phyloP scores from a whole-genome alignment of 495 filamentous ascomycete genomes.

The Elasticomyces elasticus region DNA sequence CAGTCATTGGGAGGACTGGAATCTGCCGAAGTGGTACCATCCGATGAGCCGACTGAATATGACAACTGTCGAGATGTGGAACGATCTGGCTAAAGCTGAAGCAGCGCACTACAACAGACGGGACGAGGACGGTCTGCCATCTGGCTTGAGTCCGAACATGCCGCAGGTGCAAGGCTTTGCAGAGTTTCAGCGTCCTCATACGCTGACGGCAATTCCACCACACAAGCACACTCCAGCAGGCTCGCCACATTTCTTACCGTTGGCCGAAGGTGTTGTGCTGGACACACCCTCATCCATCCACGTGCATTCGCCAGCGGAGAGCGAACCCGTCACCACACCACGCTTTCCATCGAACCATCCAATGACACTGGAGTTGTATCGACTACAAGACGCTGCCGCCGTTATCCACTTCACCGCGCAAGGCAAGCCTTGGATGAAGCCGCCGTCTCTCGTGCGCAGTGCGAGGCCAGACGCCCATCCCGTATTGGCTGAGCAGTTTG shows the following conservation, averaged over 20 bases:
- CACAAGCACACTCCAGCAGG: too few species aligned
- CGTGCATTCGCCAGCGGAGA: background rate
- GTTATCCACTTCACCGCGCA: conserved; percentile 18
- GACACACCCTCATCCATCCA: background rate
- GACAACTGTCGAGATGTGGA: conserved; percentile 2
- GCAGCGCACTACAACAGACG: background rate
- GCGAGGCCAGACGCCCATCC: conserved; percentile 14
- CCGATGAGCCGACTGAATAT: background rate
- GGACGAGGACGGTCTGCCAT: background rate
- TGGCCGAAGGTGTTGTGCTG: background rate
- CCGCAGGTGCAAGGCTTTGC: background rate
- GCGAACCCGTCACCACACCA: background rate
- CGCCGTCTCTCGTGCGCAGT: background rate
- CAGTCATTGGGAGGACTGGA: conserved; percentile 33
- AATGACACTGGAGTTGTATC: conserved; percentile 2
- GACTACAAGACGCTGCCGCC: conserved; percentile 2
- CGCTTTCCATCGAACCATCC: conserved; percentile 8
- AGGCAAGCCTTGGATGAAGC: conserved; percentile 16
- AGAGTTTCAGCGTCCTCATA: too few species aligned
- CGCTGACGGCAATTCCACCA: too few species aligned
- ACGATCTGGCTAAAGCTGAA: background rate
- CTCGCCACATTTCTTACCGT: too few species aligned
- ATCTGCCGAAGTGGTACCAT: conserved; percentile 29
- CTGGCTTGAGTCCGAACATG: background rate
- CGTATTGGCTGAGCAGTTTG: conserved; percentile 12